Conservation (phyloP, 306 rosid genomes). For the Quercus variabilis region DNA sequence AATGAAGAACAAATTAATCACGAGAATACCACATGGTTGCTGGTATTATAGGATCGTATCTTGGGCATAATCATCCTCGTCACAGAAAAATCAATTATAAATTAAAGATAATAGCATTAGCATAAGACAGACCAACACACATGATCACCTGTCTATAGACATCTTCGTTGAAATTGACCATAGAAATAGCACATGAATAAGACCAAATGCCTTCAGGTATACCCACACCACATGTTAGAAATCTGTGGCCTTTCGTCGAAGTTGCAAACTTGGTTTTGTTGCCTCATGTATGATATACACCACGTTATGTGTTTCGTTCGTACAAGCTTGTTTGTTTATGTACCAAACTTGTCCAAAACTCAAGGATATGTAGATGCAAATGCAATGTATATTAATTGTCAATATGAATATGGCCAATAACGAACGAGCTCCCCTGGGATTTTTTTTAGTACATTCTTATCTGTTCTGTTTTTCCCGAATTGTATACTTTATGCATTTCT, state of each 20-base stretch:
- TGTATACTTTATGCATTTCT: no score
- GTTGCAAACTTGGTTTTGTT: neutral
- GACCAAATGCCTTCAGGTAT: neutral
- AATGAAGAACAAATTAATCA: neutral
- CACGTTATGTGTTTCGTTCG: neutral
- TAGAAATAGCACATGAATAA: constrained; percentile 20
- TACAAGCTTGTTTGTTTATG: neutral
- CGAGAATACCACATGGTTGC: neutral
- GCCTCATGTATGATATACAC: neutral
- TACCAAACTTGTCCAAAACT: neutral
- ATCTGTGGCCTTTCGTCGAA: constrained; percentile 6
- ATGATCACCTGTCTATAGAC: constrained; percentile 3
- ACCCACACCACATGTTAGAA: constrained; percentile 22
- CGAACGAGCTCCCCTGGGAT: no score
- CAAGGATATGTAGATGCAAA: neutral
- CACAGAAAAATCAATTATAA: neutral
- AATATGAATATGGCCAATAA: no score
- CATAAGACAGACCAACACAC: constrained; percentile 1
- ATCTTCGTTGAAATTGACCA: neutral
- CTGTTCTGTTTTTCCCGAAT: no score
- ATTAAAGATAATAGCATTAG: neutral
- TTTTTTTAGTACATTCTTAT: no score
- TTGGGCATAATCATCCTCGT: neutral
- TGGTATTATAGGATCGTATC: neutral
- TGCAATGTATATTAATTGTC: neutral